phyloP scores from a whole-genome alignment of 2,329 filamentous ascomycete genomes.

The Parastagonospora avenae region DNA sequence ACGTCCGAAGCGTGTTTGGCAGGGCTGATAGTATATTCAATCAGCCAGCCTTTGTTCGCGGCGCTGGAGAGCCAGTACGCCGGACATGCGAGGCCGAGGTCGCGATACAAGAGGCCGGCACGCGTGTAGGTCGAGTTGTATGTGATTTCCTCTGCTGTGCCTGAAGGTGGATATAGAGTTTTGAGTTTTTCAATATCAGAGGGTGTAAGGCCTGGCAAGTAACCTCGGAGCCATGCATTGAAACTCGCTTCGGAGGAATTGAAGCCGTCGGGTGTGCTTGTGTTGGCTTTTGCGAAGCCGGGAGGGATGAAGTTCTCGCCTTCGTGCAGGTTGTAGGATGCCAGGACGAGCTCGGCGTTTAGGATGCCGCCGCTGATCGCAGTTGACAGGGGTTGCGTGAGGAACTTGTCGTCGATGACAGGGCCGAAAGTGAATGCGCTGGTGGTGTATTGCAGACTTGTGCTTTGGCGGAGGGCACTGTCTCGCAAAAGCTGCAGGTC shows the following conservation, averaged over 20 bases:
- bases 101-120: slow-evolving; percentile 63
- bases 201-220: slow-evolving; percentile 55
- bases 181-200: slow-evolving; percentile 50
- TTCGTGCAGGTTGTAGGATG: slow-evolving; percentile 68
- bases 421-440: slow-evolving; percentile 65
- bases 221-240: slow-evolving; percentile 59
- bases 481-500: slow-evolving; percentile 60
- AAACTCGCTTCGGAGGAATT: slow-evolving; percentile 59
- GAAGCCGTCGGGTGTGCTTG: slow-evolving; percentile 48
- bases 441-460: slow-evolving; percentile 59
- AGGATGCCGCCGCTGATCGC: slow-evolving; percentile 48
- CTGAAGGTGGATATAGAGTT: slow-evolving; percentile 55
- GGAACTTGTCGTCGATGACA: slow-evolving; percentile 62
- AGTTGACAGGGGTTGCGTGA: slow-evolving; percentile 55
- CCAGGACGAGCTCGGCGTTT: slow-evolving; percentile 55
- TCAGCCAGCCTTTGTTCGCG: slow-evolving; percentile 57
- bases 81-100: slow-evolving; percentile 65
- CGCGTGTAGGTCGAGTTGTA: slow-evolving; percentile 60
- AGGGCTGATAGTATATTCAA: slow-evolving; percentile 65
- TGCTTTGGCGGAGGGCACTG: slow-evolving; percentile 57
- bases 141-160: slow-evolving; percentile 54
- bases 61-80: slow-evolving; percentile 61
- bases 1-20: slow-evolving; percentile 64
- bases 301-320: slow-evolving; percentile 66
- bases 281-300: slow-evolving; percentile 48